A percentile compares a stretch with the other conserved stretches of the same genome.
Conservation (phyloP, 23 red algal species). For the Chondrus crispus region DNA sequence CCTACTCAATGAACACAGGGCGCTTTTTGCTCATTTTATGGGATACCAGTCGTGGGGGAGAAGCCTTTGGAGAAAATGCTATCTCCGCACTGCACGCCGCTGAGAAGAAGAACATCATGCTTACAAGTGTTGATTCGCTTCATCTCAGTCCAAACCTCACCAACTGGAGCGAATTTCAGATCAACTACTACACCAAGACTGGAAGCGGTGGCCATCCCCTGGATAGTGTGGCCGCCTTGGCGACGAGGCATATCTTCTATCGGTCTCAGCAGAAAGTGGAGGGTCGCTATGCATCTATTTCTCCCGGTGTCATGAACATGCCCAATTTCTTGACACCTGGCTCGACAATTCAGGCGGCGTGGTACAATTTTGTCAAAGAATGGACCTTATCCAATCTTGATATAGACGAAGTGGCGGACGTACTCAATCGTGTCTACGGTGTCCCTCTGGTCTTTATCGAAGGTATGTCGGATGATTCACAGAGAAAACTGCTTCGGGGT, state of each 20-base stretch:
- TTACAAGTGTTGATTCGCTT: constrained; percentile 2
- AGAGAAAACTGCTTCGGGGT: constrained; percentile 27
- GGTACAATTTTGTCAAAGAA: constrained; percentile 26
- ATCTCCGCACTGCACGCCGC: not conserved
- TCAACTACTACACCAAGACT: constrained; percentile 52
- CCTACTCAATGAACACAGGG: constrained; percentile 55
- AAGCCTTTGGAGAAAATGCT: not conserved
- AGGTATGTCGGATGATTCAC: constrained; percentile 21
- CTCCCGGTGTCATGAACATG: constrained; percentile 21
- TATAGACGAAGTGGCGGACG: constrained; percentile 14
- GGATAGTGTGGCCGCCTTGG: constrained; percentile 33
- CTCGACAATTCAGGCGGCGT: not conserved
- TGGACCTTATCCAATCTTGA: constrained; percentile 25
- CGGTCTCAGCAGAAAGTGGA: not conserved
- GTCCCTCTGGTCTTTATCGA: constrained; percentile 58
- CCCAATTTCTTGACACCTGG: not conserved
- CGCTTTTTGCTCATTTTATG: constrained; percentile 56
- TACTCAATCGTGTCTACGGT: constrained; percentile 55
- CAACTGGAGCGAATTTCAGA: constrained; percentile 43
- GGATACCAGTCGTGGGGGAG: constrained; percentile 26
- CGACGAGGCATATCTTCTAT: constrained; percentile 30
- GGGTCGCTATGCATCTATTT: not conserved
- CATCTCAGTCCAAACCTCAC: constrained; percentile 25
- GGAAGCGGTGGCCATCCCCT: constrained; percentile 23
- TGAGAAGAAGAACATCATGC: constrained; percentile 19